phyloP scores from a whole-genome alignment of 225 moss, liverwort and hornwort species.

The Sphagnum tenellum region DNA sequence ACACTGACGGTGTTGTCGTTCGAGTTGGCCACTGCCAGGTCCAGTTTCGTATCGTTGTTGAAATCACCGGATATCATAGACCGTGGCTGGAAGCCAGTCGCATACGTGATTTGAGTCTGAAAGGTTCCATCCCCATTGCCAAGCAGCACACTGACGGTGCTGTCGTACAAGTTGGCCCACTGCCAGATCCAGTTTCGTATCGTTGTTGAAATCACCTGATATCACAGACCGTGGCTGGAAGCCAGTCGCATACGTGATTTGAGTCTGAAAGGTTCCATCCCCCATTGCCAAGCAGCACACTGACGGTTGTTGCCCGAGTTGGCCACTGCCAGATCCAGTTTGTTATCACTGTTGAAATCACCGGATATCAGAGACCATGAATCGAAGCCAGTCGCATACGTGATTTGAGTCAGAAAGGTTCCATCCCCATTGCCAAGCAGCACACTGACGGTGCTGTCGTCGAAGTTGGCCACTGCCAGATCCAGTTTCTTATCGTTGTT shows the following conservation, averaged over 20 bases:
- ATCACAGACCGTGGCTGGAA: neutral
- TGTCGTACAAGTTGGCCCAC: neutral
- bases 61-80: neutral
- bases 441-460: neutral
- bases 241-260: neutral
- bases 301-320: neutral
- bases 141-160: neutral
- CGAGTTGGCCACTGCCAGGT: too few species aligned
- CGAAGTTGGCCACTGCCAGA: neutral
- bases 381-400: neutral
- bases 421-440: constrained; percentile 1
- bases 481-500: neutral
- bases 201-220: neutral
- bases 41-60: too few species aligned
- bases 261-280: too few species aligned
- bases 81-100: neutral
- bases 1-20: too few species aligned
- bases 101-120: neutral
- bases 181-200: neutral
- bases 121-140: too few species aligned
- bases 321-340: neutral
- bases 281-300: neutral
- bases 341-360: neutral
- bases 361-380: neutral
- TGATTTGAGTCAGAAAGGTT: neutral